Conservation (phyloP, 2,329 filamentous ascomycete species). For the Hymenoscyphus occultus region DNA sequence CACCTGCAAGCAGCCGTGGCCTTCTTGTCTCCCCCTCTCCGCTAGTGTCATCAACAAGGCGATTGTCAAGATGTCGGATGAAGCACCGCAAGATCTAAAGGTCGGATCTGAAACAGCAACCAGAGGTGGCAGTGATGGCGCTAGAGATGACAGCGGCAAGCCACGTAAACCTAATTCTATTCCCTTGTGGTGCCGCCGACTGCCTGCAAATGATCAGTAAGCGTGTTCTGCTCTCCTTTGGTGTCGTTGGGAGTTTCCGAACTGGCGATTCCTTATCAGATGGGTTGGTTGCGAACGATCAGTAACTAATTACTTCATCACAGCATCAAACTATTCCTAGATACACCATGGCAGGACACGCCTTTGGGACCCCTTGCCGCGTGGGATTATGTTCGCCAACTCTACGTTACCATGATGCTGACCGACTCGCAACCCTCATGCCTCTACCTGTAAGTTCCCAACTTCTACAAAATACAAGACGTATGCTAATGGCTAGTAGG, state of each 20-base stretch:
- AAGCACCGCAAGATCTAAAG: neutral
- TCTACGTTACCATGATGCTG: slow-evolving; percentile 6
- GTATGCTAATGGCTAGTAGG: slow-evolving; percentile 16
- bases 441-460: slow-evolving; percentile 9
- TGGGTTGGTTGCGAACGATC: neutral
- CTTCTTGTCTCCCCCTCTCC: neutral
- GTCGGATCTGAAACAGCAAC: neutral
- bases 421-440: slow-evolving; percentile 10
- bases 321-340: slow-evolving; percentile 7
- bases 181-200: neutral
- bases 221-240: neutral
- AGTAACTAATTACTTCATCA: neutral
- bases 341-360: neutral
- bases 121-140: neutral
- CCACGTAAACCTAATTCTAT: neutral
- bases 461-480: neutral
- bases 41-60: neutral
- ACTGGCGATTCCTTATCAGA: neutral
- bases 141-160: neutral
- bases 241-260: neutral
- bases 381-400: slow-evolving; percentile 1
- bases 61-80: slow-evolving; percentile 1
- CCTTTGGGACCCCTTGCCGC: slow-evolving; percentile 7
- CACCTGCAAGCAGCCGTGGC: neutral
- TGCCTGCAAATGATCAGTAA: neutral